Conservation (phyloP, 2,329 filamentous ascomycete genomes). For the Alternaria atra region DNA sequence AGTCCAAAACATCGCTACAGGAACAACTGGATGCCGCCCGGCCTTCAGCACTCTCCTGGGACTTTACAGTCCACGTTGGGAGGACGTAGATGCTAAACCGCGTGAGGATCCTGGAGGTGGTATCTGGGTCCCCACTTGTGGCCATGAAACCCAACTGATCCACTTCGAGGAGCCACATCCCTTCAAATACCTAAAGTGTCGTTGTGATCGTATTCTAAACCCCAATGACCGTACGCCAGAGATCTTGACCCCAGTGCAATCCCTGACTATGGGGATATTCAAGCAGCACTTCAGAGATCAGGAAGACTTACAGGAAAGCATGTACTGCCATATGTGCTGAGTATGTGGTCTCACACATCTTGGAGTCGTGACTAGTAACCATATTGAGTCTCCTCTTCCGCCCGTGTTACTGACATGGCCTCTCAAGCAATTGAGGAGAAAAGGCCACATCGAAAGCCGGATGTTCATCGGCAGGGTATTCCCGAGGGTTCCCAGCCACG, state of each 20-base stretch:
- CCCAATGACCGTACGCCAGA: neutral
- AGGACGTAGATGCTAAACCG: too few species aligned
- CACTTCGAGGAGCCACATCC: slow-evolving; percentile 4
- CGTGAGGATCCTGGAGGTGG: neutral
- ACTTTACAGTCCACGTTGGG: neutral
- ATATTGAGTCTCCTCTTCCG: too few species aligned
- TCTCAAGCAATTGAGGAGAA: too few species aligned
- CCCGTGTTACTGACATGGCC: too few species aligned
- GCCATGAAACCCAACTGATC: neutral
- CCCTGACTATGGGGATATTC: neutral
- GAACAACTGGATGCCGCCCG: neutral
- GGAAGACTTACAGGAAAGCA: neutral
- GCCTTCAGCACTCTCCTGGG: neutral
- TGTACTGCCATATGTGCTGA: neutral
- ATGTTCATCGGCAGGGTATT: too few species aligned
- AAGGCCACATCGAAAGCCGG: too few species aligned
- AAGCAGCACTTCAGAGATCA: neutral
- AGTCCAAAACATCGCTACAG: neutral
- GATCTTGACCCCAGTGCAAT: neutral
- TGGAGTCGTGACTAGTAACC: neutral
- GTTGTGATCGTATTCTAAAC: slow-evolving; percentile 6
- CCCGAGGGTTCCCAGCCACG: too few species aligned
- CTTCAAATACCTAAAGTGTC: slow-evolving; percentile 7
- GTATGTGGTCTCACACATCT: neutral
- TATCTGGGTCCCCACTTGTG: slow-evolving; percentile 2